Conservation (phyloP, 2,329 filamentous ascomycete species). For the Pseudopithomyces chartarum region DNA sequence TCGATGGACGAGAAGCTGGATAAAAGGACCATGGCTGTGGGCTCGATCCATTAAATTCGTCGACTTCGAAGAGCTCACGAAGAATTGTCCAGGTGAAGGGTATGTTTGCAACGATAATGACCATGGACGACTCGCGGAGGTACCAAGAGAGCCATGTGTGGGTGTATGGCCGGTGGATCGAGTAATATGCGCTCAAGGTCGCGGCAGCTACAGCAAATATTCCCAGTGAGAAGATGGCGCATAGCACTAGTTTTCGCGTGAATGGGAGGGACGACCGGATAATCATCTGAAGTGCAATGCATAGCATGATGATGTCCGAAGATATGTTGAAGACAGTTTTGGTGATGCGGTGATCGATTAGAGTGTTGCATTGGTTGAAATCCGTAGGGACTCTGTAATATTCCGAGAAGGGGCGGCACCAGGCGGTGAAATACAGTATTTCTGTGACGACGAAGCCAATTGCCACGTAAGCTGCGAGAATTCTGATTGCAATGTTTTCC, state of each 20-base stretch:
- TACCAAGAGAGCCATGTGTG: slow-evolving; percentile 41
- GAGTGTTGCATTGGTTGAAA: slow-evolving; percentile 40
- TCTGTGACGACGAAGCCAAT: slow-evolving; percentile 56
- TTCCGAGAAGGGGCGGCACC: slow-evolving; percentile 59
- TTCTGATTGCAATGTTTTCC: slow-evolving; percentile 46
- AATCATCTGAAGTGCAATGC: slow-evolving; percentile 53
- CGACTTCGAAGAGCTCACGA: slow-evolving; percentile 52
- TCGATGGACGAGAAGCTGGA: neutral
- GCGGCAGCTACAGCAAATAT: slow-evolving; percentile 55
- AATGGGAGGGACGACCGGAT: slow-evolving; percentile 48
- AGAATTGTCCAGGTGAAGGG: slow-evolving; percentile 59
- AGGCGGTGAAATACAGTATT: slow-evolving; percentile 56
- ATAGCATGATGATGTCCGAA: slow-evolving; percentile 53
- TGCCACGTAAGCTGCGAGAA: slow-evolving; percentile 53
- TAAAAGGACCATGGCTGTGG: slow-evolving; percentile 25
- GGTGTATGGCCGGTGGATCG: slow-evolving; percentile 30
- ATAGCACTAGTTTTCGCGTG: slow-evolving; percentile 59
- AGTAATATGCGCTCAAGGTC: slow-evolving; percentile 55
- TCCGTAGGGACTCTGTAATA: slow-evolving; percentile 58
- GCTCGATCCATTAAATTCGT: slow-evolving; percentile 34
- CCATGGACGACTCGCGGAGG: slow-evolving; percentile 34
- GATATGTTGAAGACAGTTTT: slow-evolving; percentile 52
- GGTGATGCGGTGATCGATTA: slow-evolving; percentile 45
- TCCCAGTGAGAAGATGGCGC: slow-evolving; percentile 62
- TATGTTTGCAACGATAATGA: slow-evolving; percentile 55